These are phyloP conservation scores for Fraxinus sp. DNA, from an alignment of 305 asterid species.

Conservation along the genomic window DNA sequence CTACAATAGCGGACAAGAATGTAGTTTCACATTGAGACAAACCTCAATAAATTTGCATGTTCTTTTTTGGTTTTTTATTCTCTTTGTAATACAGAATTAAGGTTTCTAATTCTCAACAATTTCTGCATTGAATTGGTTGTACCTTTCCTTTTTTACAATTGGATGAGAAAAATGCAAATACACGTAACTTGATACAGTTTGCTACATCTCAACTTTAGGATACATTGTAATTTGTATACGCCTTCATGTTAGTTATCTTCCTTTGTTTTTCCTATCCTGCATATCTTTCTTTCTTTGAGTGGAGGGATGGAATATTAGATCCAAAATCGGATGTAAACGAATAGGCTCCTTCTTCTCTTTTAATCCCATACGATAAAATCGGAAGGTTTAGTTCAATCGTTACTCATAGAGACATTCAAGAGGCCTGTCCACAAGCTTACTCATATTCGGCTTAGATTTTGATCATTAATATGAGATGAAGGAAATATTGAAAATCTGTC, in stretches of 20 bases:
- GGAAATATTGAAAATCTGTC: too few relatives aligned
- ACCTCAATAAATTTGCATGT: neutral
- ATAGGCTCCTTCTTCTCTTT: neutral
- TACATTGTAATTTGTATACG: neutral
- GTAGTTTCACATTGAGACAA: too few relatives aligned
- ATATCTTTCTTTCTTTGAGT: neutral
- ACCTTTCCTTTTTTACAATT: neutral
- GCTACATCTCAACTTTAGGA: neutral
- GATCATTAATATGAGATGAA: neutral
- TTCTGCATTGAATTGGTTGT: neutral
- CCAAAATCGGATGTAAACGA: too few relatives aligned
- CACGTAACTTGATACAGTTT: neutral
- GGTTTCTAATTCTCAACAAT: too few relatives aligned
- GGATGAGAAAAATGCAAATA: neutral
- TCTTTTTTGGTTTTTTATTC: too few relatives aligned
- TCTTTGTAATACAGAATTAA: neutral
- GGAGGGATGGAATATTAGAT: neutral
- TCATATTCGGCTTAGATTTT: neutral
- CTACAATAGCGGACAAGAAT: neutral
- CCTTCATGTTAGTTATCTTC: neutral
- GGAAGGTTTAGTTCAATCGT: neutral
- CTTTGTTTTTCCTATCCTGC: neutral
- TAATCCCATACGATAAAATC: neutral
- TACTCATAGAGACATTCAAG: neutral
- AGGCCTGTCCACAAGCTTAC: neutral